These are phyloP conservation scores for Sclerotinia trifoliorum DNA, from an alignment of 2,329 filamentous ascomycete species.

Conservation along the genomic window DNA sequence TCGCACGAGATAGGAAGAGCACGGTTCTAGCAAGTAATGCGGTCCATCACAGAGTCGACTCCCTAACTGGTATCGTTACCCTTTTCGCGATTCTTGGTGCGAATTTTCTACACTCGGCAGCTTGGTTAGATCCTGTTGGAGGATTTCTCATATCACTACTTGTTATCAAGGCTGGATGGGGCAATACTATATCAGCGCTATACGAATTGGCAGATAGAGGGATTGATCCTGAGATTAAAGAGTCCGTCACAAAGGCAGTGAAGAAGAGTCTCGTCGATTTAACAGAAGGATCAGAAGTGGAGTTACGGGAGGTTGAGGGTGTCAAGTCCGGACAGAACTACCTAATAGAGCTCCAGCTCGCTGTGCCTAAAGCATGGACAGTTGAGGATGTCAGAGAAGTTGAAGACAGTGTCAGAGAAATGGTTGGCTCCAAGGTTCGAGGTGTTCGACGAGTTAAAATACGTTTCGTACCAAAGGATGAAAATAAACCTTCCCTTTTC, in stretches of 20 bases:
- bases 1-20: conserved; percentile 90
- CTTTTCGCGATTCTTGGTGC: conserved; percentile 85
- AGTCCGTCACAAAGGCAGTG: conserved; percentile 66
- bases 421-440: conserved; percentile 72
- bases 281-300: conserved; percentile 56
- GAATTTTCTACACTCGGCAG: conserved; percentile 79
- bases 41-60: conserved; percentile 94
- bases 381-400: conserved; percentile 67
- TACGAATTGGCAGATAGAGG: conserved; percentile 88
- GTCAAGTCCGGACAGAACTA: conserved; percentile 97
- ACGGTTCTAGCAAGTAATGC: conserved; percentile 95
- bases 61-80: conserved; percentile 90
- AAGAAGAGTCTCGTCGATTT: conserved; percentile 57
- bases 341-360: conserved; percentile 84
- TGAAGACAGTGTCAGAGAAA: conserved; percentile 71
- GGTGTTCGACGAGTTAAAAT: conserved; percentile 82
- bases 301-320: conserved; percentile 77
- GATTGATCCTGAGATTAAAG: conserved; percentile 80
- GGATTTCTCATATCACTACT: conserved; percentile 89
- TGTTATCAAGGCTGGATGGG: conserved; percentile 86
- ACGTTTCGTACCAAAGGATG: conserved; percentile 73
- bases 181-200: conserved; percentile 78
- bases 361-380: conserved; percentile 73
- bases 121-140: conserved; percentile 92
- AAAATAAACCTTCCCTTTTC: conserved; percentile 56